phyloP scores from a whole-genome alignment of 805 yeast species.

The Ogataea paraovalis region DNA sequence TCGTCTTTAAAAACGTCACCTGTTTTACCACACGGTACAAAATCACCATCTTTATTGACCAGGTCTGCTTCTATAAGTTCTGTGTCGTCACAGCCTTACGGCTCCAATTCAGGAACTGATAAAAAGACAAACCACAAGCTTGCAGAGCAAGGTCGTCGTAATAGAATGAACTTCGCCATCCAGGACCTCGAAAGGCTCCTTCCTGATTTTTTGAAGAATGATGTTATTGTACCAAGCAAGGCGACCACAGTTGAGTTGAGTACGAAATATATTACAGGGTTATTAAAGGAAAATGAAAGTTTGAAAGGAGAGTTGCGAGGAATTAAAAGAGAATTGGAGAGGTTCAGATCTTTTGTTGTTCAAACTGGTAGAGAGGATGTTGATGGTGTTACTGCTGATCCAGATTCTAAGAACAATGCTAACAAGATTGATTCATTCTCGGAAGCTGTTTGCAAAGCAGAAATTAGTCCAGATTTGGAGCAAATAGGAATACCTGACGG shows the following conservation, averaged over 20 bases:
- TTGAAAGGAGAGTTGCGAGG: slow-evolving; percentile 35
- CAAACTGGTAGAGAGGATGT: neutral
- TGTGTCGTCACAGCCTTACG: neutral
- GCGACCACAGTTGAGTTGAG: slow-evolving; percentile 96
- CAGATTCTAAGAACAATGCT: neutral
- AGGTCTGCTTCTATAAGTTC: slow-evolving; percentile 1
- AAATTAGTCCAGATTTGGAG: too few relatives aligned
- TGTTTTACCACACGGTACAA: slow-evolving; percentile 8
- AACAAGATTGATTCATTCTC: neutral
- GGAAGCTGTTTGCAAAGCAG: neutral
- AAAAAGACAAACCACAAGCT: slow-evolving; percentile 78
- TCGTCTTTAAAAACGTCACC: slow-evolving; percentile 10
- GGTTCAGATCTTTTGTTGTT: slow-evolving; percentile 1
- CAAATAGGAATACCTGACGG: too few relatives aligned
- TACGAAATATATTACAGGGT: slow-evolving; percentile 55
- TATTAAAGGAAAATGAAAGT: slow-evolving; percentile 36
- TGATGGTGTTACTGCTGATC: neutral
- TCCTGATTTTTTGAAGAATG: slow-evolving; percentile 55
- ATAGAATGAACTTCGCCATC: slow-evolving; percentile 85
- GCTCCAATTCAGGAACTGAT: slow-evolving; percentile 18
- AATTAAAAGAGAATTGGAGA: slow-evolving; percentile 25
- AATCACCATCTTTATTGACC: slow-evolving; percentile 1
- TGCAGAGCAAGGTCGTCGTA: slow-evolving; percentile 95
- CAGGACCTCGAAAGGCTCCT: slow-evolving; percentile 66
- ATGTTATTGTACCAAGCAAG: slow-evolving; percentile 72